Conservation (phyloP, 768 basidiomycete genomes). For the Naganishia antarctica region DNA sequence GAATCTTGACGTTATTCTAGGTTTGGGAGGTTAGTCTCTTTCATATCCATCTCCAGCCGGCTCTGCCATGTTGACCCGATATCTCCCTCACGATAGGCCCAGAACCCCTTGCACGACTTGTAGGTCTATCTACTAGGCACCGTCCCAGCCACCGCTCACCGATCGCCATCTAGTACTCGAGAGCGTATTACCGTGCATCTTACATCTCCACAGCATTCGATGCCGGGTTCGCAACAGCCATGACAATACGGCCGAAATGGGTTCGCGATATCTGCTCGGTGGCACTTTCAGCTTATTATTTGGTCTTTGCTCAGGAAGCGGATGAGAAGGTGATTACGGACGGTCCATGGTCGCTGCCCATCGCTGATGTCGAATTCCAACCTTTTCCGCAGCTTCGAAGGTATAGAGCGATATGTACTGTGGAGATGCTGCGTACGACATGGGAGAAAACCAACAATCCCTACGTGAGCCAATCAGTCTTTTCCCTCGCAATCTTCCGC, state of each 20-base stretch:
- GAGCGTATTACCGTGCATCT: slow-evolving; percentile 90
- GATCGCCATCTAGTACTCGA: slow-evolving; percentile 62
- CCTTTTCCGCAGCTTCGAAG: slow-evolving; percentile 64
- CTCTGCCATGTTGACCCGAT: slow-evolving; percentile 1
- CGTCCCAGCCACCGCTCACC: not conserved
- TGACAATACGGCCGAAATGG: slow-evolving; percentile 88
- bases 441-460: slow-evolving; percentile 98
- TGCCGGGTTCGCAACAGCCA: slow-evolving; percentile 92
- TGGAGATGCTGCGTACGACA: slow-evolving; percentile 89
- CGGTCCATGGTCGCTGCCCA: slow-evolving; percentile 33
- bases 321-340: slow-evolving; percentile 98
- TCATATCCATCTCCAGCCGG: no score
- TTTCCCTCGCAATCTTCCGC: not conserved
- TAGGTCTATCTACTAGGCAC: slow-evolving; percentile 50
- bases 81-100: slow-evolving; percentile 58
- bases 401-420: slow-evolving; percentile 86
- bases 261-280: slow-evolving; percentile 79
- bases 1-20: slow-evolving; percentile 79
- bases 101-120: slow-evolving; percentile 83
- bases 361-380: not conserved
- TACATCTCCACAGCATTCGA: slow-evolving; percentile 94
- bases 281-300: slow-evolving; percentile 82
- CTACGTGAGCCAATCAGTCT: slow-evolving; percentile 57
- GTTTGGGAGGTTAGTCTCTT: slow-evolving; percentile 73
- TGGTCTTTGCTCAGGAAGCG: slow-evolving; percentile 78